These are phyloP conservation scores for Glycyrrhiza uralensis DNA, from an alignment of 306 rosid genomes.

Conservation along the genomic window DNA sequence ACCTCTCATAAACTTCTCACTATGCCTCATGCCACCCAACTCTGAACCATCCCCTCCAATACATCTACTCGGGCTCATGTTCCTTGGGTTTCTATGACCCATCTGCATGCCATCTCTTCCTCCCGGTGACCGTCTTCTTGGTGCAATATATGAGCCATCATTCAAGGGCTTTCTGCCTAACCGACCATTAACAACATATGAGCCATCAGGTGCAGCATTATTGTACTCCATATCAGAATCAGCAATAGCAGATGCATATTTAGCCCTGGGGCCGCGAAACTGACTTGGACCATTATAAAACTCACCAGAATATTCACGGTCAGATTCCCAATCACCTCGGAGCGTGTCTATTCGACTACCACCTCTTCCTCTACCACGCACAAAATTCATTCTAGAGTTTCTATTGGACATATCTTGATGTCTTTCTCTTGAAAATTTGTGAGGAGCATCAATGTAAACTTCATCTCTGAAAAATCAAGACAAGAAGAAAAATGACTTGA, in stretches of 20 bases:
- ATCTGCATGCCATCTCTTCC: constrained; percentile 55
- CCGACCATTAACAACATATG: constrained; percentile 58
- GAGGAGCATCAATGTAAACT: constrained; percentile 46
- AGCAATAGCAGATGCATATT: constrained; percentile 49
- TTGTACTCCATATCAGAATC: constrained; percentile 57
- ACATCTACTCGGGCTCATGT: constrained; percentile 63
- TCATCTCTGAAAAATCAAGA: constrained; percentile 68
- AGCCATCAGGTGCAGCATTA: constrained; percentile 50
- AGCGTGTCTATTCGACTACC: constrained; percentile 32
- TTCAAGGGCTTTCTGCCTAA: constrained; percentile 62
- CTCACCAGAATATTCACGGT: constrained; percentile 56
- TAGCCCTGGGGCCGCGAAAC: constrained; percentile 61
- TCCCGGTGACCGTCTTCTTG: constrained; percentile 74
- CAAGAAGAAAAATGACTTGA: not conserved
- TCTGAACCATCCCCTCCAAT: constrained; percentile 56
- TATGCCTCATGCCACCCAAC: constrained; percentile 56
- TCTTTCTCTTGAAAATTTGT: constrained; percentile 65
- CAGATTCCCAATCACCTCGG: constrained; percentile 65
- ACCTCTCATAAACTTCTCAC: constrained; percentile 60
- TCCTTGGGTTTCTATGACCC: constrained; percentile 60
- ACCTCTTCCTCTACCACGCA: constrained; percentile 69
- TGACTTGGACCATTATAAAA: constrained; percentile 59
- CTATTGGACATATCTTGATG: constrained; percentile 61
- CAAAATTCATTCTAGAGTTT: constrained; percentile 59
- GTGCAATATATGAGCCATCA: constrained; percentile 54